Evolutionary conservation across 805 yeast genomes (phyloP), one percentile per base, ranked within the genome.

Genomic region (Myxozyma neotropica): DNA sequence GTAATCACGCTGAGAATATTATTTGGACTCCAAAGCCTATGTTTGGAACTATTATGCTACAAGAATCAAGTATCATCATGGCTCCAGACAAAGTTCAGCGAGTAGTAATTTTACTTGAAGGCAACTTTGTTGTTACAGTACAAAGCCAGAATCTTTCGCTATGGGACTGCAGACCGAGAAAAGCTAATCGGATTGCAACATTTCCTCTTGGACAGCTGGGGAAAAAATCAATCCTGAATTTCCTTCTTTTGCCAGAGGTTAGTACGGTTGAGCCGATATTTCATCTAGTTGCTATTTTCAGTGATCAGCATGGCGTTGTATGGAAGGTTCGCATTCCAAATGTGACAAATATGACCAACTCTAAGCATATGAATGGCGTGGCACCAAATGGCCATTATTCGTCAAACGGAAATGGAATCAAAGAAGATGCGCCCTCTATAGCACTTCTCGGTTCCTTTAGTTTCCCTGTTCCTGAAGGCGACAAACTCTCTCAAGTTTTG

Each of bases 1-100:
- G 87, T 6, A 74, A 90, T 63, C 87, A 85, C 66, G 80, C 80
- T 44, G 88, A 84, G 59, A 84, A 82, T 65, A 78, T 80, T 44
- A 72, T 87, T 2, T 87, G 93, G 93, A 69, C 70, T 17, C 69
- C 67, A 3, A 51, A 44, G 13, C 21, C 24, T 23, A 31, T n/a
- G 38, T 53, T 56, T 29, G 61, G 59, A 7, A 54, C 53, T 15
- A 55, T 63, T 8, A 66, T 63, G 48, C 50, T 67, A 6, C 58
- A 67, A 4, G 60, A 59, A 15, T 44, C 36, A 5, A 77, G 83
- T 38, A 68, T 73, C 10, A 70, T 80, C 1, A 57, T 71, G n/a
- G 80, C 86, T 0, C 78, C 79, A 21, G 67, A 74, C 0, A 83
- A 84, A 3, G 76, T 84, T 0, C 68, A 74, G 8, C 70, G 76